phyloP scores from a whole-genome alignment of 2,329 filamentous ascomycete species.

The Aspergillus costaricaensis region DNA sequence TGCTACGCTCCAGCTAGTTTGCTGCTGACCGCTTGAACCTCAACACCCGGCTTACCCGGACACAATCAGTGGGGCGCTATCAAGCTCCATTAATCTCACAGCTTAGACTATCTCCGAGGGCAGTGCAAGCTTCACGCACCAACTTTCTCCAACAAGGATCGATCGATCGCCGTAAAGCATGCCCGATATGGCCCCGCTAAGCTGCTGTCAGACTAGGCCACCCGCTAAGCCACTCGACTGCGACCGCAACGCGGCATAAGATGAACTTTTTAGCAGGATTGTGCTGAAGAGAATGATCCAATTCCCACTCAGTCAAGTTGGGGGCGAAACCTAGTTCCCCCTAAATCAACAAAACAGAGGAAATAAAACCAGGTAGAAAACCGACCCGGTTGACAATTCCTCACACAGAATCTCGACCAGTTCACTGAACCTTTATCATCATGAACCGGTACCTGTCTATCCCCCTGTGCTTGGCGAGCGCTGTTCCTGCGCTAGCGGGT shows the following conservation, averaged over 20 bases:
- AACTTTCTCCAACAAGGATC: not conserved
- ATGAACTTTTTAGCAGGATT: not conserved
- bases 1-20: too few relatives aligned
- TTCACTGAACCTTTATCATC: not conserved
- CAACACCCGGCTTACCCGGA: too few relatives aligned
- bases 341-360: not conserved
- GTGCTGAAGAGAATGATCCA: not conserved
- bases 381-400: not conserved
- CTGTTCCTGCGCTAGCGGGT: conserved; percentile 2
- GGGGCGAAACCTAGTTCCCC: conserved; percentile 4
- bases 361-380: not conserved
- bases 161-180: not conserved
- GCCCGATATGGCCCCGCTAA: not conserved
- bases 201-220: not conserved
- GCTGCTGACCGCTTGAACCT: too few relatives aligned
- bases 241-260: not conserved
- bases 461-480: conserved; percentile 4
- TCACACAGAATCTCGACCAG: not conserved
- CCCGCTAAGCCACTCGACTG: not conserved
- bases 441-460: not conserved
- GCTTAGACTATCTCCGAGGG: too few relatives aligned
- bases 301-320: not conserved
- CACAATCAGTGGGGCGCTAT: too few relatives aligned
- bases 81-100: too few relatives aligned
- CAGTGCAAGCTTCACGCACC: too few relatives aligned